phyloP scores from a whole-genome alignment of 192 early-diverging fungal genomes.

The Podila clonocystis region DNA sequence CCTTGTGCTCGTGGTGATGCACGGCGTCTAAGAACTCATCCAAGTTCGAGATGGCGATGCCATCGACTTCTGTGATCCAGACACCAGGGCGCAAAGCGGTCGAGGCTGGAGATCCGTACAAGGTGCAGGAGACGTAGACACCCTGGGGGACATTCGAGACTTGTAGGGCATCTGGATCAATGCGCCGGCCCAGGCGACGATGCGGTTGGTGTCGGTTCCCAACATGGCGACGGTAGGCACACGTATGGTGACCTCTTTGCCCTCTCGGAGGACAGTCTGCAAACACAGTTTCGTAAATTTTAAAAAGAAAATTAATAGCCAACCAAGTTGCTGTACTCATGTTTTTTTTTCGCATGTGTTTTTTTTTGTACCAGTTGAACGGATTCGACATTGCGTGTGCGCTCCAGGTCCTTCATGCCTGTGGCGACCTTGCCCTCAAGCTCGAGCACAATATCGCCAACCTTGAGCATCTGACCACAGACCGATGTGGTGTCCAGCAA shows the following conservation, averaged over 20 bases:
- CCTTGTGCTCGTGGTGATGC: constrained; percentile 56
- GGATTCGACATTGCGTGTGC: constrained; percentile 54
- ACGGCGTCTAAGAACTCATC: constrained; percentile 73
- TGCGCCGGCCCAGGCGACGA: constrained; percentile 89
- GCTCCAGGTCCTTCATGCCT: constrained; percentile 67
- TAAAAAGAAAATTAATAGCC: background rate
- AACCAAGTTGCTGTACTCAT: no score
- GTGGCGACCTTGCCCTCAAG: constrained; percentile 72
- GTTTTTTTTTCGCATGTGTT: no score
- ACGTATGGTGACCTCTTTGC: constrained; percentile 67
- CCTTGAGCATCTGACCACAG: constrained; percentile 63
- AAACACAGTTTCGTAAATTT: background rate
- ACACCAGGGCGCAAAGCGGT: constrained; percentile 71
- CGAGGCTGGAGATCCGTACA: constrained; percentile 72
- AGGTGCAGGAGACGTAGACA: constrained; percentile 69
- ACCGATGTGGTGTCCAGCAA: constrained; percentile 66
- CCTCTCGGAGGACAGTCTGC: constrained; percentile 77
- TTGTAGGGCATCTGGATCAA: constrained; percentile 78
- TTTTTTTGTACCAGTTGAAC: constrained; percentile 69
- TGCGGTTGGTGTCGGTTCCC: constrained; percentile 67
- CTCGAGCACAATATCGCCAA: constrained; percentile 75
- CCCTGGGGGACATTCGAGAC: constrained; percentile 69
- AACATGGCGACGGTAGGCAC: constrained; percentile 71
- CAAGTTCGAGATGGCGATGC: constrained; percentile 63
- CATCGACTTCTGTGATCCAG: constrained; percentile 81